Base-by-base conservation (phyloP, 2,329 filamentous ascomycete species). In the Arthroderma sp. region DNA sequence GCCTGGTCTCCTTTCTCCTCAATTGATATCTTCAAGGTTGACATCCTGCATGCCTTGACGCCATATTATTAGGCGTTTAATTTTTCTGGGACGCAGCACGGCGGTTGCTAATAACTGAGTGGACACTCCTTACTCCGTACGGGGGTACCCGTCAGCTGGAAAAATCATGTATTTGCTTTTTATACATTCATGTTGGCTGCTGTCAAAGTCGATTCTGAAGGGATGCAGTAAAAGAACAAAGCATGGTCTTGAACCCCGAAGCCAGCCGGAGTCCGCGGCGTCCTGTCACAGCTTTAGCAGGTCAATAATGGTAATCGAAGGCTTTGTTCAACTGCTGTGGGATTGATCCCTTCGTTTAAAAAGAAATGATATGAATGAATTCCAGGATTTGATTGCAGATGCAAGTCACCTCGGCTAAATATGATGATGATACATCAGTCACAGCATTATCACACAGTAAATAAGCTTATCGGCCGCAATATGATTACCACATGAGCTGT, bases 71-170 rank as follows among this genome's bases (percentile, higher is more conserved):
- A 4, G 39, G 39, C 23, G 47, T 15, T 51, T 35, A 8, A 25
- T 51, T 28, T 31, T 51, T 51, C 28, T 25, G 25, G 41, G 41
- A 23, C 5, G 8, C 41, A 33, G n/a, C 2, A n/a, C 11, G 47
- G 47, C 47, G 25, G 47, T 33, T 19, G 47, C 13, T 33, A 11
- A 31, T 51, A 8, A 13, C 13, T 51, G n/a, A 51, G 25, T 51
- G 41, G 41, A 47, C 21, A 21, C 41, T 21, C 41, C 19, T 47
- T 47, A 13, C 19, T 51, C 25, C 15, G 47, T 51, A 51, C 25
- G 47, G 47, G 47, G 47, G 47, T 51, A 51, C 47, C 47, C 47
- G 47, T 51, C 28, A 51, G 47, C 25, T 51, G 47, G 47, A 51
- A 33, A 47, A 49, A 49, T 49, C 21, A 49, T 33, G 23, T 17